These are phyloP conservation scores for Chalciporus sp. DNA, from an alignment of 1,284 basidiomycete genomes.

Conservation along the genomic window DNA sequence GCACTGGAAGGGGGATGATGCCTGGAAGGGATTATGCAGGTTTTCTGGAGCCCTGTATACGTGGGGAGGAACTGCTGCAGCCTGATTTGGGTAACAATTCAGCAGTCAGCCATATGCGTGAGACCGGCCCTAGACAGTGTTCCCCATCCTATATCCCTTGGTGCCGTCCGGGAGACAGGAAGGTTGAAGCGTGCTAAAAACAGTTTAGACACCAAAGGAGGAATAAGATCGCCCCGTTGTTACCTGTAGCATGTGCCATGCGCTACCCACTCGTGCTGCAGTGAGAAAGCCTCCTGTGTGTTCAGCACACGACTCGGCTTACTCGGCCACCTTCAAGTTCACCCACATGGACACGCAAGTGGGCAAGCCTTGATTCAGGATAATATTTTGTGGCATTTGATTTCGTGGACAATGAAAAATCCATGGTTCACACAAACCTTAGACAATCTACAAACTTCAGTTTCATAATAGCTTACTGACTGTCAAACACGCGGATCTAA, in stretches of 20 bases:
- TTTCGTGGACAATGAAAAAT: too few relatives aligned
- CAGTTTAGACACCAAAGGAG: background rate
- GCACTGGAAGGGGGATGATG: slow-evolving; percentile 17
- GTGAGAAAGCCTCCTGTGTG: background rate
- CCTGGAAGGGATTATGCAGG: slow-evolving; percentile 69
- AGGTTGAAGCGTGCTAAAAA: slow-evolving; percentile 59
- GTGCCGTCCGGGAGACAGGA: slow-evolving; percentile 60
- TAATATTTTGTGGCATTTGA: too few relatives aligned
- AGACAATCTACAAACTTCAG: too few relatives aligned
- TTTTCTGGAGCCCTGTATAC: slow-evolving; percentile 67
- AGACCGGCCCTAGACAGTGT: background rate
- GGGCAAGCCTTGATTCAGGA: too few relatives aligned
- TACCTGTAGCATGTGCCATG: slow-evolving; percentile 78
- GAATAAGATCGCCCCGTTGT: background rate
- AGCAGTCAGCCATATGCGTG: slow-evolving; percentile 17
- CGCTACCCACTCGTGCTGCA: slow-evolving; percentile 67
- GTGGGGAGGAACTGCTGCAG: slow-evolving; percentile 71
- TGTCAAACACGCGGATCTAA: too few relatives aligned
- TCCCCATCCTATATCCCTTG: slow-evolving; percentile 60
- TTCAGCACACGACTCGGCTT: too few relatives aligned
- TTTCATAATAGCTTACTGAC: too few relatives aligned
- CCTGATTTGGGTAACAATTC: slow-evolving; percentile 40
- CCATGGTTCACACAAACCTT: too few relatives aligned
- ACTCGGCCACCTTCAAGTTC: too few relatives aligned
- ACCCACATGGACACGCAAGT: too few relatives aligned